Percentiles rank a stretch among this genome's conserved stretches.
phyloP scores from a whole-genome alignment of 2,329 filamentous ascomycete species.

The Exophiala xenobiotica region DNA sequence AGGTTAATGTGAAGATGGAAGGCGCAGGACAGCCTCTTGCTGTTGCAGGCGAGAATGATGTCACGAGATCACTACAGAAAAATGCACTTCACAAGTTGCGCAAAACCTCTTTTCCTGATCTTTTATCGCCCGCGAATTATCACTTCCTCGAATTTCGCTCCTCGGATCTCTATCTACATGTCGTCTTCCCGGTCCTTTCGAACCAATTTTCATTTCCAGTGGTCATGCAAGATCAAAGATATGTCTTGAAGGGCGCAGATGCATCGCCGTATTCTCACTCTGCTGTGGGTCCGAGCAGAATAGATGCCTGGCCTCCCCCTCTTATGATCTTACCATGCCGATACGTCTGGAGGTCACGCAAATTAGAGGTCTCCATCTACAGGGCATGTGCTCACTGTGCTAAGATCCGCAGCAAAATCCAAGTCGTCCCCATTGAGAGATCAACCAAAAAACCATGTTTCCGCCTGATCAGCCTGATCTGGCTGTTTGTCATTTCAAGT shows the following conservation, averaged over 20 bases:
- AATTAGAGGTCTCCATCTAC: neutral
- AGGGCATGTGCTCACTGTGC: neutral
- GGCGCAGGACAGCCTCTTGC: no score
- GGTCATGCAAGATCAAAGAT: neutral
- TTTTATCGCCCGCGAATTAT: neutral
- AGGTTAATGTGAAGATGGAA: neutral
- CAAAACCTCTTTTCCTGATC: neutral
- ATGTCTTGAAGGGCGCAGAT: neutral
- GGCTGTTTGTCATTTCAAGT: neutral
- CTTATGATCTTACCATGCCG: neutral
- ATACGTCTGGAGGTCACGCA: neutral
- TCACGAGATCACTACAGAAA: neutral
- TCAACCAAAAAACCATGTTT: neutral
- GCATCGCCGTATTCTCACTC: neutral
- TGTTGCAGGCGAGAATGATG: neutral
- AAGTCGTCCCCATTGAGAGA: neutral
- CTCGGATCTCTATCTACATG: neutral
- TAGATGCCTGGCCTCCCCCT: neutral
- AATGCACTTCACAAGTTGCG: neutral
- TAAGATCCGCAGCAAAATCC: neutral
- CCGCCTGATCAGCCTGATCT: neutral
- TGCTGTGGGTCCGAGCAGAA: neutral
- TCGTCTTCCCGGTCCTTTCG: neutral
- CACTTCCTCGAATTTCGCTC: neutral
- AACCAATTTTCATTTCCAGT: neutral